Base-by-base conservation (phyloP, 2,329 filamentous ascomycete genomes). In the Phialemonium atrogriseum region DNA sequence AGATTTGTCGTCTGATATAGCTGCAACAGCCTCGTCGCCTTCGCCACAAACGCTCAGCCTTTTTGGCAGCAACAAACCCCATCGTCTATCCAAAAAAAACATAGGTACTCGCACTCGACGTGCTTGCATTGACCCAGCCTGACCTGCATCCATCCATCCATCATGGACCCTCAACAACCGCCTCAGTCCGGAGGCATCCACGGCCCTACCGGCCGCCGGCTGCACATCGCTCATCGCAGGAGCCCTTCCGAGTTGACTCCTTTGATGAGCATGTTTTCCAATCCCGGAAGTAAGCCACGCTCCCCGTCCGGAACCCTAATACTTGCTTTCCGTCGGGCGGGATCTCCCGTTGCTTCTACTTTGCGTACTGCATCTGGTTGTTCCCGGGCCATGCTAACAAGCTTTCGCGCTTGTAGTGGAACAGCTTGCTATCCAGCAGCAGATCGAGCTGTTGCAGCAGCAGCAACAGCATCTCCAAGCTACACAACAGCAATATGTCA, bases 381-480 rank as follows among this genome's bases (percentile, higher is more conserved):
- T 38, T 44, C 42, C 31, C 34, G 35, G 31, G 30, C 33, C 11
- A 15, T 24, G 7, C 21, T 25, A 18, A 26, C 37, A 29, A 35
- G 35, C 48, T 49, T 41, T 42, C 24, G 24, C 27, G 23, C 19
- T 33, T 32, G 24, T 25, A 94, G 88, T 95, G 84, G 89, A 95
- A 69, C 88, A 95, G 73, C 77, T 94, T 55, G 86, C 86, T 55
- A 88, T 96, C 56, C 88, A 94, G 66, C 89, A 95, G 68, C 89
- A 96, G 64, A 95, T 96, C 54, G 89, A 96, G 64, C 74, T 93
- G 55, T 73, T 96, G 52, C 89, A 96, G 66, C 87, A 94, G 59
- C 91, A 96, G 59, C 91, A 96, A 58, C 88, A 96, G 60, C 88
- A 95, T 58, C 93, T 96, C 54, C 85, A 93, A 62, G 86, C 86